phyloP scores from a whole-genome alignment of 208 protist genomes.

The Wallacemonas sp. region DNA sequence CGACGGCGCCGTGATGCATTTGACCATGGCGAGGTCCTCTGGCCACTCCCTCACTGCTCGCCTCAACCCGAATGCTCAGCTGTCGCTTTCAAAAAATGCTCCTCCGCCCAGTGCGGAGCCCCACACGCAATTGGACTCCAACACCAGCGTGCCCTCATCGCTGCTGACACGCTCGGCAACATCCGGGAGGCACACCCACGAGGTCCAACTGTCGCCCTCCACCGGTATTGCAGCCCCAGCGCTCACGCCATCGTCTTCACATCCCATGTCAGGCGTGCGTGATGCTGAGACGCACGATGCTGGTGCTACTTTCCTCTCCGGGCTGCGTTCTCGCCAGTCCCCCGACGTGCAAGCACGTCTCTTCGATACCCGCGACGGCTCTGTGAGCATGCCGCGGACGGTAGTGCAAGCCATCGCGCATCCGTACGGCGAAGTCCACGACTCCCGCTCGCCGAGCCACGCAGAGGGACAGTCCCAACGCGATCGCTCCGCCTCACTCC shows the following conservation, averaged over 20 bases:
- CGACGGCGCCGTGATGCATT: constrained; percentile 51
- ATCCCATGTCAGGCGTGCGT: no score
- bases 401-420: constrained; percentile 4
- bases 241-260: not conserved
- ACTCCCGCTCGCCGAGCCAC: not conserved
- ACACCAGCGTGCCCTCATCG: not conserved
- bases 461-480: not conserved
- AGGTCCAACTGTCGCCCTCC: not conserved
- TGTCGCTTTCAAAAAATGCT: not conserved
- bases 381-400: constrained; percentile 9
- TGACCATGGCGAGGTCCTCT: constrained; percentile 9
- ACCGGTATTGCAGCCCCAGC: not conserved
- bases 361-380: not conserved
- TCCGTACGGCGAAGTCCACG: not conserved
- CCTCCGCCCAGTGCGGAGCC: not conserved
- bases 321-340: no score
- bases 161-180: not conserved
- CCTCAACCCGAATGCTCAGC: not conserved
- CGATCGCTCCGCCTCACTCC: not conserved
- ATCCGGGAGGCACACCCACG: not conserved
- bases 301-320: no score
- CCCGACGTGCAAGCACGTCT: not conserved
- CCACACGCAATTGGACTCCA: not conserved
- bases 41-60: not conserved
- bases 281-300: no score